Conservation (phyloP, 495 filamentous ascomycete species). For the Penicillium ochrochloron region DNA sequence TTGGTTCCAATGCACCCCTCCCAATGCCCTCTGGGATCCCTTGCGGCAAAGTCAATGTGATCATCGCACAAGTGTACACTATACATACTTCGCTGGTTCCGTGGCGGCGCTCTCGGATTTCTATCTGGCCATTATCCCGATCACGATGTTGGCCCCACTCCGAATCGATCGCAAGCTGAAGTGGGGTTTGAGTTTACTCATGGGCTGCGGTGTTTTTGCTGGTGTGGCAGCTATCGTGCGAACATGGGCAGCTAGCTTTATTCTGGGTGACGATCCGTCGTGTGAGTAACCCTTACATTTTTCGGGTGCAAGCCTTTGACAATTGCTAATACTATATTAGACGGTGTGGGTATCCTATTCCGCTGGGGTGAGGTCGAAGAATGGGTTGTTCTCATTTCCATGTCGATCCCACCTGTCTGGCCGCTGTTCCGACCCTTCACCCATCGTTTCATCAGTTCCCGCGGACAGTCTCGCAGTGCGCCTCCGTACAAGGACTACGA, state of each 20-base stretch:
- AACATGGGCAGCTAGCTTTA: slow-evolving; percentile 34
- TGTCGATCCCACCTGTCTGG: slow-evolving; percentile 37
- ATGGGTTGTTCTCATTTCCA: slow-evolving; percentile 36
- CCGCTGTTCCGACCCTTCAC: slow-evolving; percentile 34
- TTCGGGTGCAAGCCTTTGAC: neutral
- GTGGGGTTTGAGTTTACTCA: slow-evolving; percentile 35
- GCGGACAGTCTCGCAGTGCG: slow-evolving; percentile 17
- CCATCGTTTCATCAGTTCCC: slow-evolving; percentile 28
- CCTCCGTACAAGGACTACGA: slow-evolving; percentile 10
- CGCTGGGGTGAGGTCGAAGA: slow-evolving; percentile 35
- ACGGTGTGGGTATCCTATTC: slow-evolving; percentile 30
- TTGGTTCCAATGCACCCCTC: slow-evolving; percentile 35
- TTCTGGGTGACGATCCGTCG: slow-evolving; percentile 27
- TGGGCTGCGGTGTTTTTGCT: slow-evolving; percentile 34
- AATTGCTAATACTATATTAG: slow-evolving; percentile 17
- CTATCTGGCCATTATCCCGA: slow-evolving; percentile 32
- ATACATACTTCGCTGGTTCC: slow-evolving; percentile 33
- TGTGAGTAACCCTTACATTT: slow-evolving; percentile 19
- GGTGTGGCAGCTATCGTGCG: slow-evolving; percentile 33
- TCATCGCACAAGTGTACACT: slow-evolving; percentile 31
- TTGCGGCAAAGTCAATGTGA: slow-evolving; percentile 26
- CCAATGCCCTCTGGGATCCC: slow-evolving; percentile 32
- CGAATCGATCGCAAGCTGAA: slow-evolving; percentile 33
- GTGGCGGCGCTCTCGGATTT: slow-evolving; percentile 32
- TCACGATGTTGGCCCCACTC: slow-evolving; percentile 29